These are phyloP conservation scores for Sclerotinia glacialis DNA, from an alignment of 2,329 filamentous ascomycete species.

Conservation along the genomic window DNA sequence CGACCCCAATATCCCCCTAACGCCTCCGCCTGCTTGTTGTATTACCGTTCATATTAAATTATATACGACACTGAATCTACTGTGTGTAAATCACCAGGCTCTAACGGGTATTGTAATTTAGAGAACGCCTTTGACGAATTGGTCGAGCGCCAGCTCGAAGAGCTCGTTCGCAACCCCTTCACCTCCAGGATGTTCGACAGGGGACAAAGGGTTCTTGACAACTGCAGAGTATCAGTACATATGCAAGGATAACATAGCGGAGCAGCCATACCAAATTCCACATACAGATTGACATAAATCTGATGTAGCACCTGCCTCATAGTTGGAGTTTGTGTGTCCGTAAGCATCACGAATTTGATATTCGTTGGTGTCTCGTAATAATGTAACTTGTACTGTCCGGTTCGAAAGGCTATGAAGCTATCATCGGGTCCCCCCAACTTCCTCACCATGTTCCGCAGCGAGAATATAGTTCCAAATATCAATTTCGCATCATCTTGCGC, in stretches of 20 bases:
- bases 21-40: not conserved
- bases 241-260: constrained; percentile 23
- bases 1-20: not conserved
- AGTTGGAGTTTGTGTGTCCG: constrained; percentile 82
- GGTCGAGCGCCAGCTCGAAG: constrained; percentile 70
- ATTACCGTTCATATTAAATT: not conserved
- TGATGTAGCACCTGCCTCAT: constrained; percentile 95
- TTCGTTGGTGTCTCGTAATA: constrained; percentile 98
- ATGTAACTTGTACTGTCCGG: constrained; percentile 94
- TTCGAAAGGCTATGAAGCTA: constrained; percentile 90
- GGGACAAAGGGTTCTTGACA: constrained; percentile 67
- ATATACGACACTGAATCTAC: constrained; percentile 2
- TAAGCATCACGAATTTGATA: constrained; percentile 95
- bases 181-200: constrained; percentile 66
- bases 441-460: constrained; percentile 91
- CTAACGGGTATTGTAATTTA: constrained; percentile 20
- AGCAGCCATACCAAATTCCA: constrained; percentile 76
- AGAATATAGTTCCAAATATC: constrained; percentile 96
- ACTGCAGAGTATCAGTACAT: constrained; percentile 45
- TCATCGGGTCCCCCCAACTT: constrained; percentile 93
- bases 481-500: constrained; percentile 88
- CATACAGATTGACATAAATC: constrained; percentile 97
- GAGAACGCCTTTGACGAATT: constrained; percentile 68
- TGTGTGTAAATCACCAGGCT: constrained; percentile 3
- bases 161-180: constrained; percentile 69